phyloP scores from a whole-genome alignment of 257 asterid genomes.

The Nicotiana knightiana region DNA sequence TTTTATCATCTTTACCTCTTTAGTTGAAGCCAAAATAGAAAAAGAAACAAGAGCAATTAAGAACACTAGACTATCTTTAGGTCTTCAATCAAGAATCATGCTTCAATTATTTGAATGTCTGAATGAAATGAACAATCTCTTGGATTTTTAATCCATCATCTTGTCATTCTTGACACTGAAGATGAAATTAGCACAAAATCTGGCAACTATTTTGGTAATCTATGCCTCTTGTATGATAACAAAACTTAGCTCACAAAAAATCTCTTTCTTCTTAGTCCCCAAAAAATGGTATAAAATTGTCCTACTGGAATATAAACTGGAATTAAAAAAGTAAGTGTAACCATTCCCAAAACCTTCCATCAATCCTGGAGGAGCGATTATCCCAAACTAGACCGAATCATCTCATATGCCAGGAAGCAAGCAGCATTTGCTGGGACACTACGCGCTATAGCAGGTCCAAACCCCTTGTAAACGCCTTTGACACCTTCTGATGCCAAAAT shows the following conservation, averaged over 20 bases:
- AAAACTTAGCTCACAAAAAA: neutral
- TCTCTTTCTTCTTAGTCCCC: neutral
- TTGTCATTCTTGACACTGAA: neutral
- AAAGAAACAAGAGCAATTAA: neutral
- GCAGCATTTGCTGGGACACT: slow-evolving; percentile 91
- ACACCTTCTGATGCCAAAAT: slow-evolving; percentile 62
- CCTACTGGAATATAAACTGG: neutral
- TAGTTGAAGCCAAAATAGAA: neutral
- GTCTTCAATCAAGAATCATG: neutral
- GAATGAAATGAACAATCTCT: neutral
- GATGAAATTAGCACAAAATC: neutral
- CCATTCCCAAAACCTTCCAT: neutral
- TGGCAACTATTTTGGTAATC: neutral
- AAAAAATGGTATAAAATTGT: neutral
- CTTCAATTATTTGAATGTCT: neutral
- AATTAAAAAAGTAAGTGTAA: too few relatives aligned
- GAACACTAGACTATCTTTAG: neutral
- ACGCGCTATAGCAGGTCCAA: slow-evolving; percentile 85
- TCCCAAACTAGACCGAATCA: slow-evolving; percentile 66
- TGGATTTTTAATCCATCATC: neutral
- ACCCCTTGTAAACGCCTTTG: slow-evolving; percentile 80
- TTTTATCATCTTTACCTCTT: neutral
- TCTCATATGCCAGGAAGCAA: slow-evolving; percentile 81
- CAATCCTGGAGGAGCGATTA: slow-evolving; percentile 21
- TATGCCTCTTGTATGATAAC: neutral